phyloP scores from a whole-genome alignment of 208 protist species.

The Angomonas deanei region DNA sequence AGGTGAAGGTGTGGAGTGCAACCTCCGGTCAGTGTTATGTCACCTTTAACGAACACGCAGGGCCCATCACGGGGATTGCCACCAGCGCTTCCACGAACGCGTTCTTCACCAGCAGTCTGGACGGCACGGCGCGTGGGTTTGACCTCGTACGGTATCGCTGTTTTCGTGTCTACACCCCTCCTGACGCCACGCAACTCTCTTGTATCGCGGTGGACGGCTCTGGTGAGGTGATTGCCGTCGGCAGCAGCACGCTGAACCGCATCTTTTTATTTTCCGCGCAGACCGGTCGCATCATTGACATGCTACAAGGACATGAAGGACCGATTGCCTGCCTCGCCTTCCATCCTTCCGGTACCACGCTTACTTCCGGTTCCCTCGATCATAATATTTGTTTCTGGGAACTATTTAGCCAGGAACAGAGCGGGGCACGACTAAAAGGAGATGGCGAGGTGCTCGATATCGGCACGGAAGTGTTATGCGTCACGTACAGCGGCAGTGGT shows the following conservation, averaged over 20 bases:
- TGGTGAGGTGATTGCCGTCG: constrained; percentile 85
- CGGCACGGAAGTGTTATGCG: constrained; percentile 73
- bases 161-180: constrained; percentile 85
- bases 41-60: constrained; percentile 91
- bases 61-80: constrained; percentile 76
- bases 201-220: constrained; percentile 91
- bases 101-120: constrained; percentile 88
- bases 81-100: constrained; percentile 80
- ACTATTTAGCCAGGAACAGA: constrained; percentile 81
- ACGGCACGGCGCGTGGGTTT: constrained; percentile 89
- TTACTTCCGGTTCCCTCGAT: constrained; percentile 84
- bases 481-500: constrained; percentile 82
- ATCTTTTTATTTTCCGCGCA: constrained; percentile 91
- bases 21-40: constrained; percentile 88
- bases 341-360: constrained; percentile 78
- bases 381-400: constrained; percentile 89
- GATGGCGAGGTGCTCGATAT: constrained; percentile 80
- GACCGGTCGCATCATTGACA: constrained; percentile 87
- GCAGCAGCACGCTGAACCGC: constrained; percentile 68
- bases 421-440: constrained; percentile 81
- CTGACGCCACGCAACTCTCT: constrained; percentile 79
- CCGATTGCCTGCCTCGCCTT: constrained; percentile 87
- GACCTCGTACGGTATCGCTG: constrained; percentile 89
- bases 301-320: constrained; percentile 86
- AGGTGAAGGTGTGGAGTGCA: constrained; percentile 92